phyloP scores from a whole-genome alignment of 2,329 filamentous ascomycete species.

The Beauveria varroae region DNA sequence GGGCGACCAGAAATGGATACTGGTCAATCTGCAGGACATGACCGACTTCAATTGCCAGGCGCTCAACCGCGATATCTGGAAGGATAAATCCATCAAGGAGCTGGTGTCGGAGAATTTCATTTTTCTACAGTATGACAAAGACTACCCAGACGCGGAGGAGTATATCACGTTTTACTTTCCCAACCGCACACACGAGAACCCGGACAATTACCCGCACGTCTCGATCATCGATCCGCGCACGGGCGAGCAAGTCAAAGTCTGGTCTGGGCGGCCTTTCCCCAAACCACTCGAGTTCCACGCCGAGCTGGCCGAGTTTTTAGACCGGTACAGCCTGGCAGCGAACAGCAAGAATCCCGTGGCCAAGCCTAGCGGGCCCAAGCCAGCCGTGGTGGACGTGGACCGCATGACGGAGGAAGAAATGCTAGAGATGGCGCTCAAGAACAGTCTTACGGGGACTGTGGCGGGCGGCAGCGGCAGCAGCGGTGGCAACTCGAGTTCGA shows the following conservation, averaged over 20 bases:
- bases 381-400: constrained; percentile 66
- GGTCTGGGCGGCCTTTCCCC: constrained; percentile 79
- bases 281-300: constrained; percentile 74
- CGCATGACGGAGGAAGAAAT: constrained; percentile 96
- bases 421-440: constrained; percentile 87
- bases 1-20: constrained; percentile 83
- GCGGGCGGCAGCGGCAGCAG: constrained; percentile 19
- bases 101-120: constrained; percentile 87
- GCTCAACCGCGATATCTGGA: constrained; percentile 94
- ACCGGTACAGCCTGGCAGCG: constrained; percentile 82
- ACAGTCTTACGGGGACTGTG: constrained; percentile 66
- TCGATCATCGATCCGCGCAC: constrained; percentile 93
- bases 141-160: constrained; percentile 67
- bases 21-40: constrained; percentile 92
- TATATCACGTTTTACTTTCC: constrained; percentile 89
- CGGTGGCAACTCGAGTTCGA: constrained; percentile 26
- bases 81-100: constrained; percentile 70
- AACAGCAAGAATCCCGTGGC: constrained; percentile 92
- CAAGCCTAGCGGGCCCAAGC: constrained; percentile 51
- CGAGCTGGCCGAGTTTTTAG: constrained; percentile 91
- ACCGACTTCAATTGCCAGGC: constrained; percentile 92
- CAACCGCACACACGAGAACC: constrained; percentile 61
- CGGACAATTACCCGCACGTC: constrained; percentile 92
- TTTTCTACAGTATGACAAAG: constrained; percentile 89
- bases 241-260: constrained; percentile 93